Evolutionary conservation across 768 basidiomycete species (phyloP), one percentile per base, ranked within the genome.

Genomic region (Fibroporia radiculosa): DNA sequence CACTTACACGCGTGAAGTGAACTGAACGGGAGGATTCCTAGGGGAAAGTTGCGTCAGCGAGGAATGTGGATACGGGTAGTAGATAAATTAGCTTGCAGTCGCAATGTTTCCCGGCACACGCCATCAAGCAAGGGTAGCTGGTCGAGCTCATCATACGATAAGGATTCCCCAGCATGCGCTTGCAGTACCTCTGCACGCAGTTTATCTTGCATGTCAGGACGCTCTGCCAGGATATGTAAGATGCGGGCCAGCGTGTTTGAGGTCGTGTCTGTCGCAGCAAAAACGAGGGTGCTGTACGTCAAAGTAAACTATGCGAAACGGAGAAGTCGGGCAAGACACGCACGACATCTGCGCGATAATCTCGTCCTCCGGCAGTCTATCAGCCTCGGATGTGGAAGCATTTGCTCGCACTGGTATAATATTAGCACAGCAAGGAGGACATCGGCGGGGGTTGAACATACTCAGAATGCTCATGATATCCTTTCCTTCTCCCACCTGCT

Each of bases 101-200:
- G 71, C 48, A 84, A 57, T 0, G 71, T 75, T 58, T 84, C 82
- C 1, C 75, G 69, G 3, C 81, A 68, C 2, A 82, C 73, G 3
- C 69, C 70, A 47, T 86, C 85, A 10, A 89, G 74, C 51, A 81
- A 85, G 0, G 80, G 73, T 4, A 90, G 40, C 6, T 42, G 31
- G 14, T 53, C 45, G 11, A 59, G 42, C 24, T 48, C 33, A 40
- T 59, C 58, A 42, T 54, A 59, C 3, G 43, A 39, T 29, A 51
- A 35, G 12, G 45, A 42, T 12, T 44, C 50, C 6, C 18, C n/a
- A 1, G 27, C 46, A 19, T 42, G 37, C 12, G 22, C 44, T 13
- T 37, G 40, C 18, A 46, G 52, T 5, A 56, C 19, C 29, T 61
- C 58, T n/a, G 36, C 42, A 1, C 60, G 54, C 1, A 61, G 29